Evolutionary conservation across 169 alveolate species (phyloP).

Genomic region (Plasmodium adleri): DNA sequence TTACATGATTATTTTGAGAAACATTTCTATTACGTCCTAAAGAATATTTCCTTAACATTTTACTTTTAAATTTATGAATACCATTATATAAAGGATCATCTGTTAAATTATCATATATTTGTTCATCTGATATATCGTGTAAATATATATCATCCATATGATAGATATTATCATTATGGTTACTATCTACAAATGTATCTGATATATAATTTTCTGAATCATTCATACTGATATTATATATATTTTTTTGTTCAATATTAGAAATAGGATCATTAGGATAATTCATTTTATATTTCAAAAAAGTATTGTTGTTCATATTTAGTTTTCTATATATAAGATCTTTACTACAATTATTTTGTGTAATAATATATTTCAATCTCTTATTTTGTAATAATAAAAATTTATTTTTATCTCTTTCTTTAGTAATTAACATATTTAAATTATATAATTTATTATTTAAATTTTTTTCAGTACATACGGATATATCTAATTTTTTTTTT

Average conservation of each 20-base stretch:
- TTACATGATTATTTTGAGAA: background rate
- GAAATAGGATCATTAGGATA: background rate
- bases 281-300: no score
- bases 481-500: conserved; percentile 42
- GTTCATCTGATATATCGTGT: no score
- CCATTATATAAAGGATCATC: no score
- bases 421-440: conserved; percentile 17
- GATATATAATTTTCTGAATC: background rate
- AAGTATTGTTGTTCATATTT: no score
- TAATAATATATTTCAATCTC: conserved; percentile 34
- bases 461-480: conserved; percentile 3
- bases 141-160: no score
- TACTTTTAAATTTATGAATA: background rate
- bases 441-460: conserved; percentile 27
- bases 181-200: no score
- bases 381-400: conserved; percentile 36
- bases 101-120: no score
- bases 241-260: background rate
- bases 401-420: conserved; percentile 65
- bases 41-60: background rate
- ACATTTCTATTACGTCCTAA: background rate
- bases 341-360: background rate
- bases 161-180: no score
- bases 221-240: background rate
- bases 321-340: background rate